Percentiles rank a stretch among this genome's conserved stretches.
These are phyloP conservation scores for Pochonia chlamydosporia DNA, from an alignment of 2,329 filamentous ascomycete species.

Conservation along the genomic window DNA sequence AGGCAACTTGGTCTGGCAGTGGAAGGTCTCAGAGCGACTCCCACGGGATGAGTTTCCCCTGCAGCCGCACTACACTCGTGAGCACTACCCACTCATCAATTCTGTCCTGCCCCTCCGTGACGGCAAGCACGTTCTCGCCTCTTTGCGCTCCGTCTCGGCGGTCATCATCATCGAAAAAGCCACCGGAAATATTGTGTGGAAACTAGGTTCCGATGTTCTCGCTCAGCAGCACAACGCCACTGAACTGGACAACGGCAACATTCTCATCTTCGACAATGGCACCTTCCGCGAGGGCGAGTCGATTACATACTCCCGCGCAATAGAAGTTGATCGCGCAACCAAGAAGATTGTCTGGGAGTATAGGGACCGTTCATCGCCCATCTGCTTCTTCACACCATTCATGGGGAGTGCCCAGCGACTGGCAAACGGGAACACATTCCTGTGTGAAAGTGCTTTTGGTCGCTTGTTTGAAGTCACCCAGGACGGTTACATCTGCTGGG, in stretches of 20 bases:
- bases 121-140: slow-evolving; percentile 21
- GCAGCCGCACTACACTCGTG: slow-evolving; percentile 22
- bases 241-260: slow-evolving; percentile 23
- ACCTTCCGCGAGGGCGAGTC: slow-evolving; percentile 22
- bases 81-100: slow-evolving; percentile 26
- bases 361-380: slow-evolving; percentile 21
- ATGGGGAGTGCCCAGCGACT: slow-evolving; percentile 24
- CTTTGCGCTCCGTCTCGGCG: slow-evolving; percentile 21
- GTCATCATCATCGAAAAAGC: slow-evolving; percentile 21
- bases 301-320: slow-evolving; percentile 20
- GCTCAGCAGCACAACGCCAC: slow-evolving; percentile 25
- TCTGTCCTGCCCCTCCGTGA: slow-evolving; percentile 21
- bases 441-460: slow-evolving; percentile 23
- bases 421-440: slow-evolving; percentile 19
- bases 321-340: slow-evolving; percentile 18
- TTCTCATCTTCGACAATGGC: slow-evolving; percentile 25
- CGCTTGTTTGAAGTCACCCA: slow-evolving; percentile 20
- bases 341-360: slow-evolving; percentile 23
- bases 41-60: slow-evolving; percentile 20
- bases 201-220: slow-evolving; percentile 15
- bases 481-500: slow-evolving; percentile 22
- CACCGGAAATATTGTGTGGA: slow-evolving; percentile 22
- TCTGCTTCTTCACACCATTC: slow-evolving; percentile 24
- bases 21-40: slow-evolving; percentile 21
- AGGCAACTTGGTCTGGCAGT: slow-evolving; percentile 20